Base-by-base conservation (phyloP, 345 rosid species). In the Citrus unshiu region DNA sequence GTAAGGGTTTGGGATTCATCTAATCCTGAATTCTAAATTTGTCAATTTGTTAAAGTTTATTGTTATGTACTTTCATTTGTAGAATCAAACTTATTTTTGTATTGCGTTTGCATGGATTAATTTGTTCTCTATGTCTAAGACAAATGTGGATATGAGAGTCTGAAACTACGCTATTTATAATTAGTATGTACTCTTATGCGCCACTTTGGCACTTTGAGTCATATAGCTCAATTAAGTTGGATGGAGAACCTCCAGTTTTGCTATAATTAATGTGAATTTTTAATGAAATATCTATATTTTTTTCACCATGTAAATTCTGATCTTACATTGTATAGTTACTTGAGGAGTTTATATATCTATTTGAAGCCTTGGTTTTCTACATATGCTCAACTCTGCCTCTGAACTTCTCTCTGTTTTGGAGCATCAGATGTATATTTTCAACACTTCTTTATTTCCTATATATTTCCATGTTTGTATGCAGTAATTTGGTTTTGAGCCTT, bases 1-100 rank as follows among this genome's bases (percentile, higher is more conserved):
- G 79, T 24, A 84, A 68, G 39, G 83, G 87, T 51, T 72, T 81
- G 71, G 81, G 59, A 73, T n/a, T 18, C 58, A 1, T 6, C 79
- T 39, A 6, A 16, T 34, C 2, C 37, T 57, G 30, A 9, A 8
- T 34, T 24, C 65, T 37, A 68, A 68, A 30, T 56, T 9, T 24
- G 64, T 66, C 57, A 46, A 46, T 46, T 46, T 12, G 16, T 13
- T 12, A 13, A 46, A 46, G 51, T 13, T 4, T 54, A 6, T 62
- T 61, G 35, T 22, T 29, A 24, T 73, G 37, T 7, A 12, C n/a
- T 43, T 32, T 43, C 18, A 4, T 8, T 46, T 13, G 25, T 35
- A 19, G 6, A 6, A 10, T 46, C 51, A 46, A 46, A 4, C 18
- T 13, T 3, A 46, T 46, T 46, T 1, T 46, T 46, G 18, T 13